Base-by-base conservation (phyloP, 2,329 filamentous ascomycete species). In the Exutisphaerella laricina region DNA sequence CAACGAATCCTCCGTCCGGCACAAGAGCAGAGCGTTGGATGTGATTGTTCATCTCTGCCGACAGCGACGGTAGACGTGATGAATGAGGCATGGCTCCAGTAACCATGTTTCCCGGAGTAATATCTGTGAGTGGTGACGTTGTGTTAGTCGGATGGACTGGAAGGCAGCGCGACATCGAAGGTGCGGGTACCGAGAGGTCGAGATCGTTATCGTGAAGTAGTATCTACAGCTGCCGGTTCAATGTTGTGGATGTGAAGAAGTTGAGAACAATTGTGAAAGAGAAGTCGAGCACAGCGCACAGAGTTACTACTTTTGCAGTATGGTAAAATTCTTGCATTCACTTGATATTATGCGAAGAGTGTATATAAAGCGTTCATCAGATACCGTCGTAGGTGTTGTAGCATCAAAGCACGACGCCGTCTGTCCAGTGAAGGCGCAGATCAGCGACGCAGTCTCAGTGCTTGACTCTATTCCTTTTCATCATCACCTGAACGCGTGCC, bases 391-490 rank as follows among this genome's bases (percentile, higher is more conserved):
- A 60, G 58, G 53, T 47, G 47, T 42, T 43, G 46, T 52, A 47
- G 58, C 59, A 59, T 61, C 58, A 60, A 57, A 52, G 55, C 46
- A 50, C 45, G 52, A 52, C 48, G 48, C 52, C 33, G 45, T 58
- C 58, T 61, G 61, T 66, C 66, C 66, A 67, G 62, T 66, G 65
- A 68, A 68, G 66, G 67, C 64, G 61, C 64, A 64, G 63, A 60
- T 60, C 78, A 42, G 48, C 49, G 47, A 43, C 49, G 34, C 42
- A 47, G 41, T 48, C 79, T 95, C 86, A 85, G 89, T 87, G 88
- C 88, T 96, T 96, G 88, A 96, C 88, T 96, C 89, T 94, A 44
- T 89, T 84, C 77, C 74, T 44, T 82, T 79, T 54, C 70, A 80
- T 95, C 88, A 95, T 96, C 89, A 95, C 77, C 58, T 83, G 75